Evolutionary conservation across 2,329 filamentous ascomycete genomes (phyloP).

Genomic region (Pyrenophora seminiperda): DNA sequence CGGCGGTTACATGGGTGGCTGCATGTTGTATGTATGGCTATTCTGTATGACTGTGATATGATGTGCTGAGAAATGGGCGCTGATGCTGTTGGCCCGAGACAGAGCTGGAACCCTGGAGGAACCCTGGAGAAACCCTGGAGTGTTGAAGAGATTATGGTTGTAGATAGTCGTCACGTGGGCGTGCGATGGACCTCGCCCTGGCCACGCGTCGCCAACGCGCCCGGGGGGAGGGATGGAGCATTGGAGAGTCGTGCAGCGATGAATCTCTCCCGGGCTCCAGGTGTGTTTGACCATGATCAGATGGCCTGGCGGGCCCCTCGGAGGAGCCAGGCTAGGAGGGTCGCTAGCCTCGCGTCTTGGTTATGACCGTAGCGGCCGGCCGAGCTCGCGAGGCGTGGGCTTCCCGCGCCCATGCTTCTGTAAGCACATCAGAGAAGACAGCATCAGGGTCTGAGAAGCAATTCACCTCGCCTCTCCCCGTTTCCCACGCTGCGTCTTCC

Average conservation of each 20-base stretch:
- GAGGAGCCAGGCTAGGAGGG: background rate
- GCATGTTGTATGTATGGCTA: too few species aligned
- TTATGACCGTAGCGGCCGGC: conserved; percentile 16
- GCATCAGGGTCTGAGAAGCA: conserved; percentile 5
- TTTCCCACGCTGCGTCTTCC: conserved; percentile 7
- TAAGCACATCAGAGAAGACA: conserved; percentile 14
- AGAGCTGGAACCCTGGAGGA: too few species aligned
- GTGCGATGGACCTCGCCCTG: too few species aligned
- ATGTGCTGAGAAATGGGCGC: too few species aligned
- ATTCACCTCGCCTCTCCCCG: conserved; percentile 1
- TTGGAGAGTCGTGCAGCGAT: conserved; percentile 1
- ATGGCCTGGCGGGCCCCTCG: conserved; percentile 8
- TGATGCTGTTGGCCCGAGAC: background rate
- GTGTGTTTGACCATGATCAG: conserved; percentile 4
- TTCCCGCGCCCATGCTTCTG: conserved; percentile 14
- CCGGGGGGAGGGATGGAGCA: too few species aligned
- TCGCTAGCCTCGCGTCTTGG: conserved; percentile 8
- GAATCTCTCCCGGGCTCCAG: conserved; percentile 2
- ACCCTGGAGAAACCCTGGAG: too few species aligned
- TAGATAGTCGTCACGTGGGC: background rate
- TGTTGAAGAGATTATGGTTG: too few species aligned
- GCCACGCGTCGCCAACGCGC: too few species aligned
- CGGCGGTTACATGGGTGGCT: too few species aligned
- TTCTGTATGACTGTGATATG: too few species aligned
- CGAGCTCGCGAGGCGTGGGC: conserved; percentile 16